phyloP scores from a whole-genome alignment of 2,329 filamentous ascomycete species.

The Aureobasidium sp. region DNA sequence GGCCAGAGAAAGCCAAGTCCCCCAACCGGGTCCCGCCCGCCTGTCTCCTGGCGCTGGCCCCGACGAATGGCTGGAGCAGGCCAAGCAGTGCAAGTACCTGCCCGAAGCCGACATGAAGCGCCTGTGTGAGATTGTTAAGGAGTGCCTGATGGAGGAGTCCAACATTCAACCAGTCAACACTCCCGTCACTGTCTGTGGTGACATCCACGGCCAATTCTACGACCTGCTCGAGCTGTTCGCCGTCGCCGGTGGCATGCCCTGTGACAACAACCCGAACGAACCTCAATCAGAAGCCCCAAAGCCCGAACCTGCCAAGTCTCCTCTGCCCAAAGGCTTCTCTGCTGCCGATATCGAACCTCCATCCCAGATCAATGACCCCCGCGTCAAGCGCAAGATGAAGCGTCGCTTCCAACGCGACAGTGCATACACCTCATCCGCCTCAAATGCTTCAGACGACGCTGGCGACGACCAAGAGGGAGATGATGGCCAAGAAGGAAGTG shows the following conservation, averaged over 20 bases:
- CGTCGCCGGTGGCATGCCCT: constrained; percentile 93
- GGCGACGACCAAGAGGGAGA: constrained; percentile 38
- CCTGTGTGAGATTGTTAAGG: constrained; percentile 96
- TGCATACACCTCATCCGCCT: constrained; percentile 46
- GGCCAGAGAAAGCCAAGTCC: constrained; percentile 52
- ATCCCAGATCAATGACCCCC: constrained; percentile 78
- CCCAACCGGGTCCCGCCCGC: constrained; percentile 84
- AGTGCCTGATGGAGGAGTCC: constrained; percentile 98
- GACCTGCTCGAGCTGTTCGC: constrained; percentile 94
- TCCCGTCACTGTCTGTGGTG: constrained; percentile 92
- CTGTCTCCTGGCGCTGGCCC: constrained; percentile 75
- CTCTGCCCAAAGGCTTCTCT: constrained; percentile 59
- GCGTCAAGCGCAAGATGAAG: constrained; percentile 76
- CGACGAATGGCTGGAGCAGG: constrained; percentile 93
- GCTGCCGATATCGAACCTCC: constrained; percentile 91
- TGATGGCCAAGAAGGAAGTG: constrained; percentile 18
- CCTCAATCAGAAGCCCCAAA: constrained; percentile 8
- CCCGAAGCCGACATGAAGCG: constrained; percentile 97
- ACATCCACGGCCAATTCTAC: constrained; percentile 98
- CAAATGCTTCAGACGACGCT: constrained; percentile 34
- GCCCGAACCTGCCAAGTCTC: constrained; percentile 7
- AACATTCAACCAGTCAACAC: constrained; percentile 98
- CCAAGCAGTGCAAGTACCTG: constrained; percentile 94
- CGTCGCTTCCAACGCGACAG: constrained; percentile 41
- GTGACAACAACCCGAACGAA: constrained; percentile 41